Percentiles rank a stretch among this genome's conserved stretches.
phyloP scores from a whole-genome alignment of 495 filamentous ascomycete species.

The Sporormia fimetaria region DNA sequence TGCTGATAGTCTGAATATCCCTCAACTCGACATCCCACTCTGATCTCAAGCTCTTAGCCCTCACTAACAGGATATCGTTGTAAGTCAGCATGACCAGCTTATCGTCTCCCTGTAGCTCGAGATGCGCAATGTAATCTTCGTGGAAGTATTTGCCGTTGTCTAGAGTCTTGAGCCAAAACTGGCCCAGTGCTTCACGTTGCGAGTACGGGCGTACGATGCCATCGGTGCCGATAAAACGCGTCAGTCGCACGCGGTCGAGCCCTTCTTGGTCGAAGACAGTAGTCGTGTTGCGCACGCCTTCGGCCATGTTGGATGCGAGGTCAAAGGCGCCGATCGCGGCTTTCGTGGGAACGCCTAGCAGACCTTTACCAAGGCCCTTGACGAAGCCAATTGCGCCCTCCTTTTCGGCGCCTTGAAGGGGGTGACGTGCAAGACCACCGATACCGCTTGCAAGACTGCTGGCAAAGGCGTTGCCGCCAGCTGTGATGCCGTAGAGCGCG shows the following conservation, averaged over 20 bases:
- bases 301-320: constrained; percentile 87
- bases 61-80: constrained; percentile 78
- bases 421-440: constrained; percentile 83
- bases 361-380: constrained; percentile 92
- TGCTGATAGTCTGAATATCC: constrained; percentile 91
- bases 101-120: constrained; percentile 81
- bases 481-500: constrained; percentile 88
- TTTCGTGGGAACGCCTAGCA: constrained; percentile 86
- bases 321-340: constrained; percentile 95
- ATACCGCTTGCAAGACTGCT: constrained; percentile 86
- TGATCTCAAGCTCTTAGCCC: constrained; percentile 66
- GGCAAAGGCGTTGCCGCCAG: constrained; percentile 89
- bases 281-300: constrained; percentile 96
- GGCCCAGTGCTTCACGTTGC: constrained; percentile 89
- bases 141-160: constrained; percentile 96
- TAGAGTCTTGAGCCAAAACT: constrained; percentile 96
- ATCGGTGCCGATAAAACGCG: constrained; percentile 82
- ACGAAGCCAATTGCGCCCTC: constrained; percentile 89
- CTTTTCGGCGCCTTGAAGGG: constrained; percentile 89
- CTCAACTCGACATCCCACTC: constrained; percentile 96
- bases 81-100: constrained; percentile 95
- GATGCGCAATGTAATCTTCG: constrained; percentile 91
- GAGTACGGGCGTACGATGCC: constrained; percentile 91
- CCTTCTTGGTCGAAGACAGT: constrained; percentile 94
- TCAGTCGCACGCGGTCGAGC: constrained; percentile 82